Percentiles rank a stretch among this genome's conserved stretches.
phyloP scores from a whole-genome alignment of 345 rosid species.

The Heritiera littoralis region DNA sequence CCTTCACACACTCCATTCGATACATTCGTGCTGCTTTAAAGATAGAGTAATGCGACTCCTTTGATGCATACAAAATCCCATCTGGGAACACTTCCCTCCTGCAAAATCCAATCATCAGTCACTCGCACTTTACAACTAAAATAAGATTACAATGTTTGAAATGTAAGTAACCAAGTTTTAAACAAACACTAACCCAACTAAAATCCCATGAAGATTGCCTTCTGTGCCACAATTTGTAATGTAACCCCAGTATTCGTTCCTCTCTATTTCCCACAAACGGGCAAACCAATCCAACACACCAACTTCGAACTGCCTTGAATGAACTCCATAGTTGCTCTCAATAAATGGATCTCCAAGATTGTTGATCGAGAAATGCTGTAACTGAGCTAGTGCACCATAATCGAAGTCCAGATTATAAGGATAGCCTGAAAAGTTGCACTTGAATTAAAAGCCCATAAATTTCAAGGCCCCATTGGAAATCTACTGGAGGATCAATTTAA shows the following conservation, averaged over 20 bases:
- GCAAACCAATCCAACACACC: slow-evolving; percentile 99
- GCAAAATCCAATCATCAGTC: slow-evolving; percentile 18
- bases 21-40: slow-evolving; percentile 97
- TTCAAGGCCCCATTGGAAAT: background rate
- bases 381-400: slow-evolving; percentile 84
- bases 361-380: slow-evolving; percentile 94
- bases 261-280: slow-evolving; percentile 91
- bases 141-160: background rate
- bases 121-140: background rate
- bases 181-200: slow-evolving; percentile 66
- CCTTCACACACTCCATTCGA: slow-evolving; percentile 81
- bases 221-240: slow-evolving; percentile 96
- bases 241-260: slow-evolving; percentile 92
- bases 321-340: slow-evolving; percentile 96
- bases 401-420: slow-evolving; percentile 94
- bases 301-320: slow-evolving; percentile 93
- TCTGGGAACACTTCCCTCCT: slow-evolving; percentile 93
- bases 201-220: slow-evolving; percentile 95
- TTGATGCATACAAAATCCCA: slow-evolving; percentile 85
- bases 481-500: background rate
- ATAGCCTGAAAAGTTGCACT: slow-evolving; percentile 54
- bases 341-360: slow-evolving; percentile 97
- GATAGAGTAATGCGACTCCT: slow-evolving; percentile 84
- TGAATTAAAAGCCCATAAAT: background rate
- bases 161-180: background rate